phyloP scores from a whole-genome alignment of 2,329 filamentous ascomycete genomes.

The Ceratocystis diversiconidia region DNA sequence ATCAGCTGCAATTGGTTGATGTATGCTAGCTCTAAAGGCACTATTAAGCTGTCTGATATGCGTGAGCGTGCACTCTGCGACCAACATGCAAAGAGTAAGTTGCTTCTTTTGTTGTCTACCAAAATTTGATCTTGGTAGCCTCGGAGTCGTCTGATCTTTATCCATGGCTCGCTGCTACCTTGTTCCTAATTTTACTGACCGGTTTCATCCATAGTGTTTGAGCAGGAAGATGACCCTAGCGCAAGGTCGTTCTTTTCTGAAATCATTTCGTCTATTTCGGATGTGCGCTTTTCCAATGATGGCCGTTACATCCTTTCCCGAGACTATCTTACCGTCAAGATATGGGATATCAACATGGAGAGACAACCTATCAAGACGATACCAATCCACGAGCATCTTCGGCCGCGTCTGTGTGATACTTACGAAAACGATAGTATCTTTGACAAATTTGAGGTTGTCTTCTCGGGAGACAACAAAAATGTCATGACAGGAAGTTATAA shows the following conservation, averaged over 20 bases:
- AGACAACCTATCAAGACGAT: constrained; percentile 95
- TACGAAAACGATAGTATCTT: constrained; percentile 99
- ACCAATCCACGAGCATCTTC: constrained; percentile 91
- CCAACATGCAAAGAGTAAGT: constrained; percentile 77
- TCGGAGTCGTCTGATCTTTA: background rate
- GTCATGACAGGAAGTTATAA: constrained; percentile 99
- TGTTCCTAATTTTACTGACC: background rate
- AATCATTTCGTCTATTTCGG: constrained; percentile 98
- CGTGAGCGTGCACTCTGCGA: constrained; percentile 91
- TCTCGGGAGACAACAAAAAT: constrained; percentile 95
- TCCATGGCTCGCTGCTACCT: background rate
- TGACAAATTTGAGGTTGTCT: constrained; percentile 98
- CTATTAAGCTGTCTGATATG: constrained; percentile 98
- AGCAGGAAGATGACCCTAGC: constrained; percentile 94
- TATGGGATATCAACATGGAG: constrained; percentile 99
- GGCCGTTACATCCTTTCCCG: constrained; percentile 93
- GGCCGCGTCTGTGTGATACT: constrained; percentile 87
- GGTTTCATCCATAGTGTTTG: constrained; percentile 55
- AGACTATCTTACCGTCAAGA: constrained; percentile 97
- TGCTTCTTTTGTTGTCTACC: constrained; percentile 11
- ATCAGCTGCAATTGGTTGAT: constrained; percentile 99
- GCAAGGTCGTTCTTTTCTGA: constrained; percentile 98
- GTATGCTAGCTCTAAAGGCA: constrained; percentile 98
- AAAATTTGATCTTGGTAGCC: background rate
- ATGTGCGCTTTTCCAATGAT: constrained; percentile 93